phyloP scores from a whole-genome alignment of 208 protist species.

The Leishmania braziliensis region DNA sequence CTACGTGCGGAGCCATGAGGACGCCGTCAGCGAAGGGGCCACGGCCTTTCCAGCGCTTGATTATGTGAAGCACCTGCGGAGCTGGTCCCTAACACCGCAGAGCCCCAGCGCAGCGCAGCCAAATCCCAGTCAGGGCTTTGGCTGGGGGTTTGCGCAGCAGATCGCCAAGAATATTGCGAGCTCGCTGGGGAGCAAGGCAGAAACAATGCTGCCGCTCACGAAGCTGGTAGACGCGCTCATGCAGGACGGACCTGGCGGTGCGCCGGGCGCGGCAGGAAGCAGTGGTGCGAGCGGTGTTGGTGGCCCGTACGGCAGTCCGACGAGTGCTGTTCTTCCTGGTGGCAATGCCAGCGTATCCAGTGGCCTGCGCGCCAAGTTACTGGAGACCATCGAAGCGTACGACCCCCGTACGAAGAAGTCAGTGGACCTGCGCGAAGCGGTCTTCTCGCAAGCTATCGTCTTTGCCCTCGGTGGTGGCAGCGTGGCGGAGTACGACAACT shows the following conservation, averaged over 20 bases:
- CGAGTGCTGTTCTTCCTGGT: slow-evolving; percentile 11
- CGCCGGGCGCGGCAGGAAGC: slow-evolving; percentile 14
- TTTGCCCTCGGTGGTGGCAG: slow-evolving; percentile 87
- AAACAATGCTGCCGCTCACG: slow-evolving; percentile 81
- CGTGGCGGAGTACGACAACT: slow-evolving; percentile 88
- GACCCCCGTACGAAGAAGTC: slow-evolving; percentile 72
- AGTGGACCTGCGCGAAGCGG: slow-evolving; percentile 58
- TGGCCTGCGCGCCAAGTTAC: slow-evolving; percentile 30
- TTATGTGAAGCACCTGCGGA: slow-evolving; percentile 83
- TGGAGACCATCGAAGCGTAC: slow-evolving; percentile 72
- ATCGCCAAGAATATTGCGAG: slow-evolving; percentile 80
- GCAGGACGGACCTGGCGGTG: slow-evolving; percentile 50
- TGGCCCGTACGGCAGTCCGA: slow-evolving; percentile 20
- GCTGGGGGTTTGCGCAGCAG: slow-evolving; percentile 88
- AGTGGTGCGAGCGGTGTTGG: slow-evolving; percentile 14
- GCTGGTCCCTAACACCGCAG: slow-evolving; percentile 51
- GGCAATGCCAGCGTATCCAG: slow-evolving; percentile 10
- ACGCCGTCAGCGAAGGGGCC: slow-evolving; percentile 20
- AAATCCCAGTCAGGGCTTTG: slow-evolving; percentile 55
- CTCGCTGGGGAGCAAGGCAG: slow-evolving; percentile 60
- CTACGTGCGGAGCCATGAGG: slow-evolving; percentile 41
- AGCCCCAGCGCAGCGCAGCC: slow-evolving; percentile 21
- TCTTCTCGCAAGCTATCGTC: slow-evolving; percentile 88
- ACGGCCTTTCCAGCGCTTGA: slow-evolving; percentile 65
- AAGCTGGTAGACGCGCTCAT: slow-evolving; percentile 86